Evolutionary conservation across 305 asterid species (phyloP).

Genomic region (Euphrasia arctica): DNA sequence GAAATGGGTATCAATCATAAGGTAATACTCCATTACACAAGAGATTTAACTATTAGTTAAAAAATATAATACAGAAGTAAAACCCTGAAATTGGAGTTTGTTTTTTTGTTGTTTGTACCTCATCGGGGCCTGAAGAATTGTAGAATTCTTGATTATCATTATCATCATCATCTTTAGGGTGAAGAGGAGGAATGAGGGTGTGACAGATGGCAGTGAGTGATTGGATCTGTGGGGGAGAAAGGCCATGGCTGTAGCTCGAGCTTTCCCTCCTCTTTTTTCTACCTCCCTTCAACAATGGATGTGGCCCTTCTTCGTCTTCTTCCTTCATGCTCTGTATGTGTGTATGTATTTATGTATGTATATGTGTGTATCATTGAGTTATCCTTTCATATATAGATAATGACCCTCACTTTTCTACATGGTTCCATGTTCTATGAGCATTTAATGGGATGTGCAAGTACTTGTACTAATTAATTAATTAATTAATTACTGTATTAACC

Average conservation of each 20-base stretch:
- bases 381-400: too few relatives aligned
- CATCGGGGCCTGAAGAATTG: slow-evolving; percentile 50
- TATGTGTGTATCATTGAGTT: neutral
- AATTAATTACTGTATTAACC: too few relatives aligned
- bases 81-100: neutral
- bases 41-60: neutral
- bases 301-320: slow-evolving; percentile 32
- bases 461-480: too few relatives aligned
- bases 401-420: too few relatives aligned
- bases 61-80: neutral
- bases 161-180: slow-evolving; percentile 17
- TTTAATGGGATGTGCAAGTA: too few relatives aligned
- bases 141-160: slow-evolving; percentile 26
- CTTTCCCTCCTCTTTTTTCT: slow-evolving; percentile 26
- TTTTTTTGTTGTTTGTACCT: slow-evolving; percentile 32
- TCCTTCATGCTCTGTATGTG: slow-evolving; percentile 20
- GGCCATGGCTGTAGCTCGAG: slow-evolving; percentile 64
- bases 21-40: neutral
- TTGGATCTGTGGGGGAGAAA: slow-evolving; percentile 68
- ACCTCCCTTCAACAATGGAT: slow-evolving; percentile 58
- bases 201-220: slow-evolving; percentile 64
- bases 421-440: too few relatives aligned
- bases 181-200: slow-evolving; percentile 65
- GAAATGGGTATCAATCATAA: neutral
- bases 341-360: neutral